phyloP scores from a whole-genome alignment of 495 filamentous ascomycete species.

The Geoglossum glabrum region DNA sequence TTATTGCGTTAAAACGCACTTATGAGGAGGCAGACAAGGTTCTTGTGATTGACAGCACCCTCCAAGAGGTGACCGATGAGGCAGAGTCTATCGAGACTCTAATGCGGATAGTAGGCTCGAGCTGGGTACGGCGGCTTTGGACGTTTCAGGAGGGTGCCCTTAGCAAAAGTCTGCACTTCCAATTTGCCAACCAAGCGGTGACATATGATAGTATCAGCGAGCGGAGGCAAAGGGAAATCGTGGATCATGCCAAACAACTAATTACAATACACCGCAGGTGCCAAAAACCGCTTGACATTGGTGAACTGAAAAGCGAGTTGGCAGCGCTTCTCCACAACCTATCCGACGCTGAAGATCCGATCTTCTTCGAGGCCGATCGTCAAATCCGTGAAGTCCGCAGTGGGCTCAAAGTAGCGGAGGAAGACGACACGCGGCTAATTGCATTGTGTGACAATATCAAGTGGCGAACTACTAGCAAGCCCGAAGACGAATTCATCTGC shows the following conservation, averaged over 20 bases:
- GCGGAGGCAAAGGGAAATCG: background rate
- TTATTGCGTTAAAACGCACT: background rate
- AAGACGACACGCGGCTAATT: background rate
- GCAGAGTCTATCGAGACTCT: background rate
- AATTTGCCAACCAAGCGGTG: background rate
- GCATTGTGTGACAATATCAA: background rate
- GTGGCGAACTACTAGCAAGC: background rate
- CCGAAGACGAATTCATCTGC: conserved; percentile 1
- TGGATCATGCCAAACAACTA: background rate
- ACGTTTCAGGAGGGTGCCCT: background rate
- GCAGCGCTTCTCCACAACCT: background rate
- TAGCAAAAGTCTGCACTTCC: background rate
- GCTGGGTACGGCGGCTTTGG: background rate
- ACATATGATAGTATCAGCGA: background rate
- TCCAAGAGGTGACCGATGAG: background rate
- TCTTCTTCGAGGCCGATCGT: background rate
- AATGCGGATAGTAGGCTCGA: background rate
- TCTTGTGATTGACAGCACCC: background rate
- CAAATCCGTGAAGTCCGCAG: background rate
- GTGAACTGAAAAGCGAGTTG: background rate
- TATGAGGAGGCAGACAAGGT: background rate
- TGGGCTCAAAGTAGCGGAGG: background rate
- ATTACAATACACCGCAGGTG: background rate
- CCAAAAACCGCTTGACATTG: background rate
- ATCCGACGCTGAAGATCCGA: background rate